Percentiles rank a stretch among this genome's conserved stretches.
phyloP scores from a whole-genome alignment of 2,329 filamentous ascomycete species.

The Beauveria medogensis region DNA sequence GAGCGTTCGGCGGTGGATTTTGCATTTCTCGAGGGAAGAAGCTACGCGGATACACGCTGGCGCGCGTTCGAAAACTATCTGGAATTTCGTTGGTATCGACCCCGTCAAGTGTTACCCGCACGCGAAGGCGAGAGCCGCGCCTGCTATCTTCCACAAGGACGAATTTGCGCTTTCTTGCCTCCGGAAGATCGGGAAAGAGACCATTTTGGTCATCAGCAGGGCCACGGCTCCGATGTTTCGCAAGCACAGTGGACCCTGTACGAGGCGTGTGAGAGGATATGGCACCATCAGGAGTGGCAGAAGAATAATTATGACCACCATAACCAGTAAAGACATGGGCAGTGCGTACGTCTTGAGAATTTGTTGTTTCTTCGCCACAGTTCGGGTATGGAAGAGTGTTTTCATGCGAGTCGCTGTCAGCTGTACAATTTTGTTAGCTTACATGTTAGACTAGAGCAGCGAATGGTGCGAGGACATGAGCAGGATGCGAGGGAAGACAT shows the following conservation, averaged over 20 bases:
- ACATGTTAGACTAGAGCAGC: neutral
- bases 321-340: constrained; percentile 69
- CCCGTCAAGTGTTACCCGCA: constrained; percentile 85
- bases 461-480: neutral
- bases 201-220: constrained; percentile 33
- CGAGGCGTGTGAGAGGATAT: constrained; percentile 53
- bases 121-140: constrained; percentile 71
- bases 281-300: constrained; percentile 40
- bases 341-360: constrained; percentile 53
- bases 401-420: neutral
- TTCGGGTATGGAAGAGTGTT: neutral
- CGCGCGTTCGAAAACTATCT: constrained; percentile 84
- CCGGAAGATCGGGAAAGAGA: constrained; percentile 81
- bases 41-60: constrained; percentile 82
- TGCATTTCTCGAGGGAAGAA: constrained; percentile 95
- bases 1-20: constrained; percentile 67
- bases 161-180: constrained; percentile 90
- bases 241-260: constrained; percentile 25
- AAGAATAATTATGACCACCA: constrained; percentile 50
- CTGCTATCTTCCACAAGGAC: constrained; percentile 89
- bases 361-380: neutral
- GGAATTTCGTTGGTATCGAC: constrained; percentile 95
- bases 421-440: constrained; percentile 4
- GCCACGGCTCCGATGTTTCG: constrained; percentile 38
- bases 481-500: neutral